Evolutionary conservation across 108 stramenopile genomes (phyloP).

Genomic region (Aureococcus anophagefferens): DNA sequence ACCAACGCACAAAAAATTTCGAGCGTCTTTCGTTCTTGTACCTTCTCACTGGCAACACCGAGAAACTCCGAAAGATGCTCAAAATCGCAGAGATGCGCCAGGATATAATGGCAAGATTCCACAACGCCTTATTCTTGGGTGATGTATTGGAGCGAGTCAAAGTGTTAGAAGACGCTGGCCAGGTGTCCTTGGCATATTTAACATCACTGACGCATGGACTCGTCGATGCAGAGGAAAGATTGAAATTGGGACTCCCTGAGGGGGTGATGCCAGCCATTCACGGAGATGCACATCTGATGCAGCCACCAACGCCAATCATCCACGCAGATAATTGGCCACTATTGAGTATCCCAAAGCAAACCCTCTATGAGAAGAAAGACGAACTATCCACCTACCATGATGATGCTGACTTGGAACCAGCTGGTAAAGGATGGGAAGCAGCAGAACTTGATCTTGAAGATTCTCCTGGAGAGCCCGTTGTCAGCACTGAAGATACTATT

Average conservation of each 20-base stretch:
- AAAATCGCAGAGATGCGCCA: conserved; percentile 89
- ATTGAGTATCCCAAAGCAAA: conserved; percentile 61
- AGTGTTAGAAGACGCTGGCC: conserved; percentile 85
- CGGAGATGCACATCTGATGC: conserved; percentile 30
- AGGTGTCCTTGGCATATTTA: conserved; percentile 83
- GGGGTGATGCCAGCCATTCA: not conserved
- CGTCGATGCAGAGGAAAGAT: conserved; percentile 74
- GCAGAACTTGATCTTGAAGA: no score
- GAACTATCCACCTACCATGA: no score
- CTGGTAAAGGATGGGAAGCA: no score
- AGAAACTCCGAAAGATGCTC: conserved; percentile 92
- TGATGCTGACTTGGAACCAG: no score
- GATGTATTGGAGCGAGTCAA: conserved; percentile 83
- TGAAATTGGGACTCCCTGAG: conserved; percentile 56
- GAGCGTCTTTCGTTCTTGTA: conserved; percentile 94
- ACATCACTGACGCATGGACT: conserved; percentile 81
- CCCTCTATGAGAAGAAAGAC: conserved; percentile 22
- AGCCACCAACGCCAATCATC: conserved; percentile 90
- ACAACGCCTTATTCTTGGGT: conserved; percentile 92
- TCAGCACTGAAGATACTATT: no score
- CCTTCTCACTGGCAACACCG: conserved; percentile 81
- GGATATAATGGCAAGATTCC: conserved; percentile 91
- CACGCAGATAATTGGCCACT: conserved; percentile 91
- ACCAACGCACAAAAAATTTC: conserved; percentile 94
- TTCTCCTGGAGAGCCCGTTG: no score